phyloP scores from a whole-genome alignment of 352 stramenopile species.

The Phytopythium chamaehyphon region DNA sequence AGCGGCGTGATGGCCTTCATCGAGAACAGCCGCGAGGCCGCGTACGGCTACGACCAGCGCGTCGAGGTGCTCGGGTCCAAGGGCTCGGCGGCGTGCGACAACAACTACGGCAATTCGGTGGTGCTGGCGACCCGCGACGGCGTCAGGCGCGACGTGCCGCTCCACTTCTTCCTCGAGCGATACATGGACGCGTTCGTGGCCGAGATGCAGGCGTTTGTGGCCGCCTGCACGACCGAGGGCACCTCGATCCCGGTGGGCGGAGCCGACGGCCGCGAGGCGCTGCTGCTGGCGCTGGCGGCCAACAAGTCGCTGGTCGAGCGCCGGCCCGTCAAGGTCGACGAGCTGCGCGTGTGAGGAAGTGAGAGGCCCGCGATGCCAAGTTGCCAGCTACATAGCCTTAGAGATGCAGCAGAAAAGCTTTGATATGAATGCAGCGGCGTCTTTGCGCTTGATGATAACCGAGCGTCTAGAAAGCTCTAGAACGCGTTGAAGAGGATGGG shows the following conservation, averaged over 20 bases:
- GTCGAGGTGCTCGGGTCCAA: conserved; percentile 87
- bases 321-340: conserved; percentile 37
- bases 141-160: conserved; percentile 68
- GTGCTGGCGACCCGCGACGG: conserved; percentile 17
- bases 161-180: conserved; percentile 90
- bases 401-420: not conserved
- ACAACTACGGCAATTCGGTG: conserved; percentile 87
- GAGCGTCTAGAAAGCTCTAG: too few species aligned
- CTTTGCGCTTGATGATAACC: too few species aligned
- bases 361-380: not conserved
- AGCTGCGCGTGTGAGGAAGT: conserved; percentile 15
- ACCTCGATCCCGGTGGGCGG: conserved; percentile 27
- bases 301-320: conserved; percentile 41
- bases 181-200: conserved; percentile 79
- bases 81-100: conserved; percentile 85
- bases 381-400: too few species aligned
- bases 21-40: conserved; percentile 88
- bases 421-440: not conserved
- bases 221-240: conserved; percentile 16
- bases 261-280: conserved; percentile 36
- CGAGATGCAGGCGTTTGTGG: conserved; percentile 46
- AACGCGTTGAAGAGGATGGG: too few species aligned
- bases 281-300: conserved; percentile 46
- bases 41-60: conserved; percentile 92
- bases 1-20: conserved; percentile 82